A percentile compares a stretch with the other conserved stretches of the same genome.
Conservation (phyloP, 441 rosid genomes). For the Gossypium davidsonii region DNA sequence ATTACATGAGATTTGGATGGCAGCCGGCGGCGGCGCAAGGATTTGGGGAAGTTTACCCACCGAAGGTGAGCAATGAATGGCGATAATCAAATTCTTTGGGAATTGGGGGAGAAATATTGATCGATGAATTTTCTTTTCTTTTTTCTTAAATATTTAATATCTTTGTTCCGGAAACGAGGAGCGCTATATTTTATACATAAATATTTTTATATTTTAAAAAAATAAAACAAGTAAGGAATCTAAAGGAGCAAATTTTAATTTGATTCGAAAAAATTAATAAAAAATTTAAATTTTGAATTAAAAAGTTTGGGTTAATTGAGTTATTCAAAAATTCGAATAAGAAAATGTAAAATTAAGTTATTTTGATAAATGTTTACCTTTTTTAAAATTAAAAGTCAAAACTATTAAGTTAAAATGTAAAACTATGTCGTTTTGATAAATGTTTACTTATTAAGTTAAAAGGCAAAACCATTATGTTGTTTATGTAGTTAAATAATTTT, state of each 20-base stretch:
- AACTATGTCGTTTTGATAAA: no score
- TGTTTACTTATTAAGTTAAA: no score
- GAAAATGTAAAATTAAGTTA: no score
- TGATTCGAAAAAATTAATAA: no score
- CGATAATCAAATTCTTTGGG: neutral
- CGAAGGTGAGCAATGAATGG: neutral
- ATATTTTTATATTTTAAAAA: neutral
- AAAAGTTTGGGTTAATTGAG: no score
- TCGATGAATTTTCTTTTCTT: neutral
- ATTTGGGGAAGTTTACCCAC: neutral
- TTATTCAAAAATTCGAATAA: no score
- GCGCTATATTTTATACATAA: neutral
- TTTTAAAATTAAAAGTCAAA: no score
- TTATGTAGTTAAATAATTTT: no score
- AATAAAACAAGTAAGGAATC: neutral
- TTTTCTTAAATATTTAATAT: neutral
- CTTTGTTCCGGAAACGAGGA: neutral
- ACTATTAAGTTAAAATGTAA: no score
- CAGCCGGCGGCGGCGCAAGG: neutral
- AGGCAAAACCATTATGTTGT: no score
- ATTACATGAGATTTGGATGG: neutral
- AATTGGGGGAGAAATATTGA: neutral
- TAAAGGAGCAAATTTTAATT: fast-evolving
- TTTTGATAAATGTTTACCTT: no score
- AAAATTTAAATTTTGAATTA: no score